Conservation (phyloP, 73 alveolate genomes). For the Symbiodinium pilosum region DNA sequence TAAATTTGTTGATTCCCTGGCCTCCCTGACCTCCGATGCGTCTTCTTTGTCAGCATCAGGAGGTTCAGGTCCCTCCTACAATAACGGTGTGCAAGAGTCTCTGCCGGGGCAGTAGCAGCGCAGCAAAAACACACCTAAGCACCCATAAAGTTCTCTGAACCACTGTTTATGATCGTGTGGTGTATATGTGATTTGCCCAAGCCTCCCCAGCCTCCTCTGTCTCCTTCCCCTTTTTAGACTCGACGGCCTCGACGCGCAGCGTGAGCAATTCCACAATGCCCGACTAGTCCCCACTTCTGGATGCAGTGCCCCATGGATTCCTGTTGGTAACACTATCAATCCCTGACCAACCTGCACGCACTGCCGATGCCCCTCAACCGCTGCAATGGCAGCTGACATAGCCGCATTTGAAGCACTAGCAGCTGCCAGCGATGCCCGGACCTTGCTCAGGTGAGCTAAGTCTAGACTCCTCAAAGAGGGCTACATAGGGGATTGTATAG, state of each 20-base stretch:
- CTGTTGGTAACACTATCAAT: neutral
- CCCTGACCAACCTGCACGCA: slow-evolving; percentile 22
- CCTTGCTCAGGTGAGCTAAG: too few species aligned
- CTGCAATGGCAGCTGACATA: slow-evolving; percentile 84
- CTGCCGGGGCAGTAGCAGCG: too few species aligned
- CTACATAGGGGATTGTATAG: too few species aligned
- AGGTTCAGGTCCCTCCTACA: slow-evolving; percentile 9
- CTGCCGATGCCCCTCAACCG: slow-evolving; percentile 90
- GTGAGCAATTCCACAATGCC: too few species aligned
- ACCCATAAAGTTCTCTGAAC: too few species aligned
- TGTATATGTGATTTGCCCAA: neutral
- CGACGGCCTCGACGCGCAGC: neutral
- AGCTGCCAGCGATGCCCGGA: slow-evolving; percentile 81
- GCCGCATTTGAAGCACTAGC: slow-evolving; percentile 91
- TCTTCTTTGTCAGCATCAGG: slow-evolving; percentile 4
- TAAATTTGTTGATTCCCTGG: too few species aligned
- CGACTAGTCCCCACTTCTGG: too few species aligned
- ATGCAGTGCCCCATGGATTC: neutral
- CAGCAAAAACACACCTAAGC: too few species aligned
- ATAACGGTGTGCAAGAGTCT: too few species aligned
- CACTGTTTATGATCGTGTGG: too few species aligned
- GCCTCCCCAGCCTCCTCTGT: neutral
- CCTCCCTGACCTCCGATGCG: slow-evolving; percentile 11
- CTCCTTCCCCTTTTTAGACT: slow-evolving; percentile 1
- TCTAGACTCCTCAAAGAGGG: too few species aligned